Base-by-base conservation (phyloP, 1,284 basidiomycete species). In the Papiliotrema terrestris region DNA sequence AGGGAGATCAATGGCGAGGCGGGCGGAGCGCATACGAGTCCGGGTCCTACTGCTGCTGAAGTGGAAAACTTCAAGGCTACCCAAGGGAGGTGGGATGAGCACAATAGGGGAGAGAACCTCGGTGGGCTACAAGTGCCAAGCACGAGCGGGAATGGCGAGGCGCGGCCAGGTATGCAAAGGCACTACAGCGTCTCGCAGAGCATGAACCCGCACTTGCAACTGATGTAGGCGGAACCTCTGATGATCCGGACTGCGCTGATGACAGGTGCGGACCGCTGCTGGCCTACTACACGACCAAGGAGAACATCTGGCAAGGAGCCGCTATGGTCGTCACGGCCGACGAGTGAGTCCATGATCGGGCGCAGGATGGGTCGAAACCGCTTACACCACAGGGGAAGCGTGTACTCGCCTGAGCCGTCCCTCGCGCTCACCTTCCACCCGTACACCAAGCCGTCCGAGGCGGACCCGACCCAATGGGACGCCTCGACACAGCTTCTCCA, bases 261-360 rank as follows among this genome's bases (percentile, higher is more conserved):
- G 14, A 37, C 51, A 75, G 73, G 72, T 78, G 78, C 52, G 93
- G 93, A 1, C 94, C 94, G 13, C 80, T 98, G 41, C 78, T 98
- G 60, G 84, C 87, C 58, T 98, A 95, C 74, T 94, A 98, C 73
- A 96, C 91, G 0, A 84, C 91, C 25, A 79, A 84, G 54, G 75
- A 83, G 42, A 84, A 84, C 15, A 76, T 91, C 29, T 98, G 91
- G 89, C 83, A 87, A 63, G 94, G 92, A 20, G 88, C 87, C 11
- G 89, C 84, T n/a, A 76, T 93, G 73, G 82, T 93, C 51, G 88
- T 92, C 58, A 89, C 88, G 45, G 52, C 58, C 22, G 49, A 52
- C 44, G 45, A 22, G 44, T 47, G 25, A 48, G 48, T 50, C 11
- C 20, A 8, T 35, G n/a, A 13, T 25, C 37, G n/a, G n/a, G n/a